Percentiles rank a stretch among this genome's conserved stretches.
Conservation (phyloP, 2,329 filamentous ascomycete genomes). For the Metarhizium robertsii region DNA sequence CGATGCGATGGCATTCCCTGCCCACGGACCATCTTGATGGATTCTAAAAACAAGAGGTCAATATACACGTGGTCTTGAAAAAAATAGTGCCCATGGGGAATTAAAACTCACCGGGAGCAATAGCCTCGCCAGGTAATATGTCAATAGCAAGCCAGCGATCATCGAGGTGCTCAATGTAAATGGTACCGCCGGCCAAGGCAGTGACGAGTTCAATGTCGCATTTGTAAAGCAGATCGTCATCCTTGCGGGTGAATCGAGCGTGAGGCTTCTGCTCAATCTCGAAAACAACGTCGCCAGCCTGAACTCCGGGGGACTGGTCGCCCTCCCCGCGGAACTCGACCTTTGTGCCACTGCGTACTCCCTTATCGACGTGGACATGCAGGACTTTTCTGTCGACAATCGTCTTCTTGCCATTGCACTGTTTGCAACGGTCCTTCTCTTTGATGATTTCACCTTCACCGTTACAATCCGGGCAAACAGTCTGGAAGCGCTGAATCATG, state of each 20-base stretch:
- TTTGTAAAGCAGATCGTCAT: constrained; percentile 91
- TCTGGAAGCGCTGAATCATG: constrained; percentile 99
- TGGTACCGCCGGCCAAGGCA: constrained; percentile 80
- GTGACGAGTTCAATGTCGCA: constrained; percentile 94
- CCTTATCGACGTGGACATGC: constrained; percentile 93
- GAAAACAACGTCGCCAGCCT: constrained; percentile 94
- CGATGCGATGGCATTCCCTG: constrained; percentile 96
- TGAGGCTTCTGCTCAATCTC: constrained; percentile 99
- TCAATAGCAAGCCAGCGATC: constrained; percentile 94
- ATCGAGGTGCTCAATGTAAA: constrained; percentile 93
- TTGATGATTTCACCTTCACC: constrained; percentile 95
- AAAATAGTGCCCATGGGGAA: background rate
- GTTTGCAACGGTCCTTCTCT: constrained; percentile 96
- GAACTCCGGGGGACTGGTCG: constrained; percentile 86
- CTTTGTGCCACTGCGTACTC: constrained; percentile 88
- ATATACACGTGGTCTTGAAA: background rate
- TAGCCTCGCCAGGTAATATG: constrained; percentile 88
- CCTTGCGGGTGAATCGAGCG: constrained; percentile 85
- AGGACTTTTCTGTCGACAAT: constrained; percentile 95
- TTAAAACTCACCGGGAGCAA: constrained; percentile 66
- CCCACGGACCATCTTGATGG: constrained; percentile 87
- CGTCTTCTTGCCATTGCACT: constrained; percentile 95
- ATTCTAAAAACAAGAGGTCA: constrained; percentile 42
- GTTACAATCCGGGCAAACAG: constrained; percentile 94
- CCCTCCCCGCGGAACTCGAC: constrained; percentile 96